Base-by-base conservation (phyloP, 2,329 filamentous ascomycete species). In the Fusarium sacchari region DNA sequence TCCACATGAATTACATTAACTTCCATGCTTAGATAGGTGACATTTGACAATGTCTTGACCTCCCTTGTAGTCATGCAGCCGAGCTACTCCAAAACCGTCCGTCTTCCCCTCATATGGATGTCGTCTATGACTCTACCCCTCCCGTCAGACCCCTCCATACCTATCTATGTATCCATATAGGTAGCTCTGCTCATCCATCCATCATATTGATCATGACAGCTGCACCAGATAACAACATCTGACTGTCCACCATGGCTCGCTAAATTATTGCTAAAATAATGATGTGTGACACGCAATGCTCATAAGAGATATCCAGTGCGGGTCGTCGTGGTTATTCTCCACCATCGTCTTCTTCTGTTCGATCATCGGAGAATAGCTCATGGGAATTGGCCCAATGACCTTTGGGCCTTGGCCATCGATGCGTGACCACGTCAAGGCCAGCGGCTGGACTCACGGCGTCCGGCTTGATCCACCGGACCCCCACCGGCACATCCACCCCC, bases 401-500 rank as follows among this genome's bases (percentile, higher is more conserved):
- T 61, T 61, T 30, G 36, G 50, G 69, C 68, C 60, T 61, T 30
- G 36, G 50, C 60, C 71, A 71, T 73, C 64, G 53, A 78, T 72
- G 76, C 71, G 69, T 78, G 76, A 74, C 76, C 76, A 78, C 76
- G 76, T 78, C 69, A 60, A 76, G 65, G 57, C 53, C 67, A 72
- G 61, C 67, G 58, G 76, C 76, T 78, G 76, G 74, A 60, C 61
- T 73, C 60, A 67, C 63, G 68, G 67, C 58, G 62, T 61, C 71
- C 62, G 74, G 70, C 67, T 71, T 67, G 75, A 69, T 71, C 76
- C 76, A 76, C 74, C 63, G 43, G 63, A 57, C 73, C 59, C 75
- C 71, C 63, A 69, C 69, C 61, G 63, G 69, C 39, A 59, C 63
- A 43, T 73, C 72, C 57, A 74, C 59, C 65, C 71, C 71, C 73